These are phyloP conservation scores for Phoenix dactylifera DNA, from an alignment of 176 grass and related monocot genomes.

Conservation along the genomic window DNA sequence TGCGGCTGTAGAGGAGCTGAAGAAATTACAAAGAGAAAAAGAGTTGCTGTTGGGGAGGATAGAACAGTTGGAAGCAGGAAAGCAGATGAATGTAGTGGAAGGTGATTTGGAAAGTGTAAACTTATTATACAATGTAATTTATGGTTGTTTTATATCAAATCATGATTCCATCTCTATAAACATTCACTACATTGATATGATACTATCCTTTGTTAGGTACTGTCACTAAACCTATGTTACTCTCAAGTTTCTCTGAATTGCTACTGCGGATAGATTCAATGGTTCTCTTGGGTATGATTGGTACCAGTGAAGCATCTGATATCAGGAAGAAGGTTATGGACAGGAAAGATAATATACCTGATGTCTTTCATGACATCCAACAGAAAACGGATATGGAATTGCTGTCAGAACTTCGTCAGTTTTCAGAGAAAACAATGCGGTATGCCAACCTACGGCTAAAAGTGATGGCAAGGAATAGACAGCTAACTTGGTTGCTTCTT, in stretches of 20 bases:
- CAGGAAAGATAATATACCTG: constrained; percentile 23
- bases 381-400: constrained; percentile 34
- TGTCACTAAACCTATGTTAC: not conserved
- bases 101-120: not conserved
- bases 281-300: constrained; percentile 32
- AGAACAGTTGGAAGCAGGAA: constrained; percentile 22
- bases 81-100: constrained; percentile 5
- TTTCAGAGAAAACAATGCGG: constrained; percentile 35
- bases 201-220: constrained; percentile 20
- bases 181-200: too few species aligned
- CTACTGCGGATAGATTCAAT: constrained; percentile 44
- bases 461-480: too few species aligned
- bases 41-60: constrained; percentile 27
- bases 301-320: constrained; percentile 31
- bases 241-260: constrained; percentile 31
- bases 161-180: too few species aligned
- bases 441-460: constrained; percentile 6
- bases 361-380: constrained; percentile 22
- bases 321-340: constrained; percentile 40
- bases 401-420: constrained; percentile 27
- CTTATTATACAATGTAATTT: too few species aligned
- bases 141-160: too few species aligned
- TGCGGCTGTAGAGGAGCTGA: constrained; percentile 32
- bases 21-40: constrained; percentile 35
- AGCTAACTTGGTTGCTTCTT: too few species aligned